Base-by-base conservation (phyloP, 192 early-diverging fungal species). In the Coemansia sp. region DNA sequence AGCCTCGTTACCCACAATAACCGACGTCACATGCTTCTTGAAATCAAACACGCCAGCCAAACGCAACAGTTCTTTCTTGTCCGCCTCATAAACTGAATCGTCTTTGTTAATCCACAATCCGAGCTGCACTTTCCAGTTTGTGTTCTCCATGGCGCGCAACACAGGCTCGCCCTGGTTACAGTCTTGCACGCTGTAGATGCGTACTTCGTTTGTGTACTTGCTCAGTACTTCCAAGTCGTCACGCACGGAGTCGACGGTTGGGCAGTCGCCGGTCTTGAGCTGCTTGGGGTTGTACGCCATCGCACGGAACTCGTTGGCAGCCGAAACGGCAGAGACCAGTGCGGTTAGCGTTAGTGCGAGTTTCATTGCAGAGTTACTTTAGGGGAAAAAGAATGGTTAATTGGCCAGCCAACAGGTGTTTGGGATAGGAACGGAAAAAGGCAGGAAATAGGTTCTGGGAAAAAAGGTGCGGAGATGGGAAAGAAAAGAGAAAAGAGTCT, bases 1-100 rank as follows among this genome's bases (percentile, higher is more conserved):
- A 11, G 85, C 84, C 46, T 88, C 86, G 63, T 84, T 88, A 24
- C 86, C 86, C 25, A 88, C 84, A 44, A 86, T 83, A 46, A 88
- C 74, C 5, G 81, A 79, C 0, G 60, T 70, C 40, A 86, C 84
- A 3, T 79, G 79, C 67, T 71, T 71, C 38, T 79, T 65, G 55
- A 76, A 61, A 65, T 70, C 61, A 65, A 79, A 71, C 60, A 68
- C 50, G 10, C 73, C 65, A 12, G 82, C 70, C 4, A 79, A 64
- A 3, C 75, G 65, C 14, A 69, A n/a, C 3, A 78, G 80, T 54
- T 80, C 78, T 11, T 64, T 55, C 54, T 56, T 56, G 38, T 78
- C 84, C 3, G 50, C 59, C 18, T 79, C 23, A 67, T 79, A 85
- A 5, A 74, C 64, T 4, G 44, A 60, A 34, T 68, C 69, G 68